Percentiles rank a stretch among this genome's conserved stretches.
Evolutionary conservation across 441 rosid genomes (phyloP).

Genomic region (Arabidopsis hybrid): DNA sequence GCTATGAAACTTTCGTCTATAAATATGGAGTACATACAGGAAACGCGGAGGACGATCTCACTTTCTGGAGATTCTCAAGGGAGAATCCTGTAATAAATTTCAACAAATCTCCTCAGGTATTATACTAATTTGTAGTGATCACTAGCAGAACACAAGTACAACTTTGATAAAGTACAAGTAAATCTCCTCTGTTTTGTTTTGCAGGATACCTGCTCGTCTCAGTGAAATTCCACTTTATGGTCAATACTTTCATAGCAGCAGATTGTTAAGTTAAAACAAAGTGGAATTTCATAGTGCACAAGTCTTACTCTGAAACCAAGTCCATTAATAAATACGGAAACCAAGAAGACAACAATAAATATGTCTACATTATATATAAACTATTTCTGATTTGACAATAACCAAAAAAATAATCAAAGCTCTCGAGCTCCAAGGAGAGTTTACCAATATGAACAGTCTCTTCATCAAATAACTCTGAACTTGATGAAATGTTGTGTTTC

Average conservation of each 20-base stretch:
- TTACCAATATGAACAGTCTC: background rate
- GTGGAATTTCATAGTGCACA: background rate
- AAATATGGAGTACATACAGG: conserved; percentile 12
- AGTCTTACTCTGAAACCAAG: background rate
- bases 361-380: background rate
- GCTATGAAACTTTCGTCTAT: background rate
- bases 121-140: no score
- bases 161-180: no score
- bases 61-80: background rate
- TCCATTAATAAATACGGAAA: background rate
- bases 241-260: background rate
- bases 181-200: no score
- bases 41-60: background rate
- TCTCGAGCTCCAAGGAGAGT: conserved; percentile 15
- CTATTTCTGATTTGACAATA: background rate
- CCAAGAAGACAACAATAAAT: background rate
- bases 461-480: no score
- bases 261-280: no score
- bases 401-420: background rate
- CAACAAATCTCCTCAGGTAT: background rate
- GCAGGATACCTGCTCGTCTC: no score
- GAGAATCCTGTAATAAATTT: background rate
- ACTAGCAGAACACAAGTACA: no score
- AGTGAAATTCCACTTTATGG: background rate
- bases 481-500: background rate